A percentile compares a stretch with the other conserved stretches of the same genome.
phyloP scores from a whole-genome alignment of 306 rosid genomes.

The Sindora glabra region DNA sequence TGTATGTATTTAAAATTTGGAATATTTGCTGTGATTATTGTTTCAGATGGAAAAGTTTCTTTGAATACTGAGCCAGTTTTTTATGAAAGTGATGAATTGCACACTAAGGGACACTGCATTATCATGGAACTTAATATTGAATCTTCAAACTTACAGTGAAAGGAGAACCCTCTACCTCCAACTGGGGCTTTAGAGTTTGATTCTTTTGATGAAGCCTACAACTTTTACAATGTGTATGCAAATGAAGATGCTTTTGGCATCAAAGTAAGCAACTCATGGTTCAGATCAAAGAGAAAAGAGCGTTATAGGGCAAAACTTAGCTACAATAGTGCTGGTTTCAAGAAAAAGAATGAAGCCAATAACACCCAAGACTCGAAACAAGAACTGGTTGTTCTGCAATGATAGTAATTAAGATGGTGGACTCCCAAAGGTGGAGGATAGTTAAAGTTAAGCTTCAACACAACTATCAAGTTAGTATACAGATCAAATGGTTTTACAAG shows the following conservation, averaged over 20 bases:
- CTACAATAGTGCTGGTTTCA: conserved; percentile 56
- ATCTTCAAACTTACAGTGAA: conserved; percentile 20
- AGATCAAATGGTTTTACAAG: conserved; percentile 47
- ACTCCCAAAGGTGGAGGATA: conserved; percentile 52
- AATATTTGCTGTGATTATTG: background rate
- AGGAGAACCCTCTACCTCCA: conserved; percentile 25
- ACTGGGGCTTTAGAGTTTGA: conserved; percentile 50
- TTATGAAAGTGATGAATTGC: conserved; percentile 30
- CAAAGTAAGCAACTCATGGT: conserved; percentile 58
- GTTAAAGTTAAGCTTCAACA: conserved; percentile 49
- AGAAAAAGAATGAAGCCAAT: too few relatives aligned
- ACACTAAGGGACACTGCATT: conserved; percentile 25
- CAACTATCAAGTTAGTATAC: conserved; percentile 48
- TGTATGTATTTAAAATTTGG: too few relatives aligned
- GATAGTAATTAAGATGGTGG: too few relatives aligned
- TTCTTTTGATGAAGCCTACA: conserved; percentile 43
- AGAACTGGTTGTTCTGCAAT: too few relatives aligned
- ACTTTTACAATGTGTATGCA: too few relatives aligned
- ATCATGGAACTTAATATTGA: conserved; percentile 13
- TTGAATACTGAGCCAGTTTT: conserved; percentile 42
- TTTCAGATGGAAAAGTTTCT: conserved; percentile 51
- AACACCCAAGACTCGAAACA: too few relatives aligned
- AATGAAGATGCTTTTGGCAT: too few relatives aligned
- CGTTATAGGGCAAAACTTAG: conserved; percentile 49
- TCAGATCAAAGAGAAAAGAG: conserved; percentile 48